These are phyloP conservation scores for Lagerstroemia speciosa DNA, from an alignment of 345 rosid genomes.

Conservation along the genomic window DNA sequence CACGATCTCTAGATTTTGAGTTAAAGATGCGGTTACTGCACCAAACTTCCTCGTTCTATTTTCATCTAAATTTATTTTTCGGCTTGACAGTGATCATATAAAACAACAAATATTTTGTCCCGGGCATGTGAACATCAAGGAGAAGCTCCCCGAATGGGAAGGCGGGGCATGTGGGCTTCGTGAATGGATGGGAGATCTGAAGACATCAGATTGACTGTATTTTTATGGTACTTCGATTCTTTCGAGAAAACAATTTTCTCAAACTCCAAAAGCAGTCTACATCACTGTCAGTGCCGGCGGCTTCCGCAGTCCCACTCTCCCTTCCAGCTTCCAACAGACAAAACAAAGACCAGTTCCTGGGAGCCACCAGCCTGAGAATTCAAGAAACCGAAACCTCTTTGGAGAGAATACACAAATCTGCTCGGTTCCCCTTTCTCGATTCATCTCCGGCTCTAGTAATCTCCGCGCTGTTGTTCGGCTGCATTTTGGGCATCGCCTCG, in stretches of 20 bases:
- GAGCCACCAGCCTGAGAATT: background rate
- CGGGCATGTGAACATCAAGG: background rate
- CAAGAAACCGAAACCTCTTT: background rate
- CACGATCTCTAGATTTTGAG: too few species aligned
- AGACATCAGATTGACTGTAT: background rate
- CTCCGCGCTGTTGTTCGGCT: background rate
- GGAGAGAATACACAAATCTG: background rate
- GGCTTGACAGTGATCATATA: too few species aligned
- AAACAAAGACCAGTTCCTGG: background rate
- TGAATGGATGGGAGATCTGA: background rate
- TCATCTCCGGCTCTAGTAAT: too few species aligned
- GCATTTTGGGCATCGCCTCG: background rate
- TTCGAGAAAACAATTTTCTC: background rate
- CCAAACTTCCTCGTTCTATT: too few species aligned
- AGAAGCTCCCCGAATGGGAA: background rate
- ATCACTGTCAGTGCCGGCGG: background rate
- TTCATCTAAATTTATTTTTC: too few species aligned
- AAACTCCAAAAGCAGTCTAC: background rate
- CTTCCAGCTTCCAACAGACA: background rate
- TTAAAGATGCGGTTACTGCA: too few species aligned
- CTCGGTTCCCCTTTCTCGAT: background rate
- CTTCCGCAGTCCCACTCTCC: background rate
- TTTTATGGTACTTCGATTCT: background rate
- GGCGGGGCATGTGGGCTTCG: background rate
- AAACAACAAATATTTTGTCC: too few species aligned